Conservation (phyloP, 2,329 filamentous ascomycete species). For the Colletotrichum caudatum region DNA sequence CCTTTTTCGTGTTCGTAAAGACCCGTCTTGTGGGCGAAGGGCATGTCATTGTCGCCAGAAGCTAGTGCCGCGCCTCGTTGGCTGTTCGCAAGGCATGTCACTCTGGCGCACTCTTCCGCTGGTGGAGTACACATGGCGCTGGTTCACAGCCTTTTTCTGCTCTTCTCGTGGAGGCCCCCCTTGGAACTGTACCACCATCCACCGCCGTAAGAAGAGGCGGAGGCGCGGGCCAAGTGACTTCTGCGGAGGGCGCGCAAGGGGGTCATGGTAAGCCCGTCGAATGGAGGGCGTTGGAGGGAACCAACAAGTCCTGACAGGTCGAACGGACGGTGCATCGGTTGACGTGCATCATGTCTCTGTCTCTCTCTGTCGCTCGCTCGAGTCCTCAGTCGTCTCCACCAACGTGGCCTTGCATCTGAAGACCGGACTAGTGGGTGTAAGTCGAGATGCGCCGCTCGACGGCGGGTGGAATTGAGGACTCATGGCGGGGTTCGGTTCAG, state of each 20-base stretch:
- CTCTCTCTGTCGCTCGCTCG: background rate
- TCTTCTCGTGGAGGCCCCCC: constrained; percentile 4
- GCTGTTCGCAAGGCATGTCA: background rate
- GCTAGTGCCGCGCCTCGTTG: constrained; percentile 6
- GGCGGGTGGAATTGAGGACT: background rate
- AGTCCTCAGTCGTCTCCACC: constrained; percentile 19
- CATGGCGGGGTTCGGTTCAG: constrained; percentile 17
- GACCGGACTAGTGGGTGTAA: constrained; percentile 7
- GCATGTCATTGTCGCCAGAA: background rate
- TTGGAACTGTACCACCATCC: constrained; percentile 1
- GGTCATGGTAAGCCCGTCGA: constrained; percentile 33
- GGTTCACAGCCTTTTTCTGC: constrained; percentile 14
- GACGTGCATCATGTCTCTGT: constrained; percentile 11
- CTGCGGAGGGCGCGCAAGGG: constrained; percentile 25
- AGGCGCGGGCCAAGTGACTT: constrained; percentile 28
- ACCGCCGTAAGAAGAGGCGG: constrained; percentile 11
- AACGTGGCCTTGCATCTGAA: constrained; percentile 7
- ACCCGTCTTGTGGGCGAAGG: constrained; percentile 15
- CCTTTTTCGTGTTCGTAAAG: constrained; percentile 19
- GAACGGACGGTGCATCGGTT: background rate
- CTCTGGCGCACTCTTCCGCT: constrained; percentile 6
- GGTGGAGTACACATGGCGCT: constrained; percentile 8
- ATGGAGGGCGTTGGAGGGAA: constrained; percentile 35
- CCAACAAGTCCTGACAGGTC: constrained; percentile 22
- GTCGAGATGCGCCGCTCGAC: constrained; percentile 8